Percentiles rank a stretch among this genome's conserved stretches.
These are phyloP conservation scores for Solanum gracilifrons DNA, from an alignment of 257 asterid genomes.

Conservation along the genomic window DNA sequence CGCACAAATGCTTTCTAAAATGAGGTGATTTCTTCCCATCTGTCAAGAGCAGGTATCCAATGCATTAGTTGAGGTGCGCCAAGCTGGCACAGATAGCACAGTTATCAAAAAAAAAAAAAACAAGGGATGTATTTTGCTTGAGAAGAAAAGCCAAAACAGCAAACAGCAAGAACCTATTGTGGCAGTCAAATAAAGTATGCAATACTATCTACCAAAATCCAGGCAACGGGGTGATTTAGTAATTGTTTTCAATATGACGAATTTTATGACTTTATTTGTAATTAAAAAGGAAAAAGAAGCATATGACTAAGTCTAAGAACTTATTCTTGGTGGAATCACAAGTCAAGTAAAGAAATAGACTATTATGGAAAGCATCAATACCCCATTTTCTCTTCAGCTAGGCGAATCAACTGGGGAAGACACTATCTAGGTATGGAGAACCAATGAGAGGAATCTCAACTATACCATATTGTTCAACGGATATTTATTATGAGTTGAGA, in stretches of 20 bases:
- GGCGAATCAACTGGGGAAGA: neutral
- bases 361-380: neutral
- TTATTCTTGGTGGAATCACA: neutral
- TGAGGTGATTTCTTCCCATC: neutral
- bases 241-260: neutral
- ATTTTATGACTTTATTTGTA: neutral
- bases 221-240: neutral
- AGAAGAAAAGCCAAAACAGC: neutral
- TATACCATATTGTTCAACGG: neutral
- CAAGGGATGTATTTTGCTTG: neutral
- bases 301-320: neutral
- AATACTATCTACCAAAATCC: neutral
- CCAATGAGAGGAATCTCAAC: neutral
- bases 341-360: neutral
- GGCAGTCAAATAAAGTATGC: neutral
- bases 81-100: neutral
- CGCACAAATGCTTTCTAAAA: neutral
- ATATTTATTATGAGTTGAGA: neutral
- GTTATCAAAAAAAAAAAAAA: neutral
- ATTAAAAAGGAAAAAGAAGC: neutral
- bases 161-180: neutral
- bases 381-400: neutral
- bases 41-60: neutral
- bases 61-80: neutral
- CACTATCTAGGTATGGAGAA: neutral